Evolutionary conservation across 225 moss, liverwort and hornwort species (phyloP), one percentile per base, ranked within the genome.

Genomic region (Bryum argenteum): DNA sequence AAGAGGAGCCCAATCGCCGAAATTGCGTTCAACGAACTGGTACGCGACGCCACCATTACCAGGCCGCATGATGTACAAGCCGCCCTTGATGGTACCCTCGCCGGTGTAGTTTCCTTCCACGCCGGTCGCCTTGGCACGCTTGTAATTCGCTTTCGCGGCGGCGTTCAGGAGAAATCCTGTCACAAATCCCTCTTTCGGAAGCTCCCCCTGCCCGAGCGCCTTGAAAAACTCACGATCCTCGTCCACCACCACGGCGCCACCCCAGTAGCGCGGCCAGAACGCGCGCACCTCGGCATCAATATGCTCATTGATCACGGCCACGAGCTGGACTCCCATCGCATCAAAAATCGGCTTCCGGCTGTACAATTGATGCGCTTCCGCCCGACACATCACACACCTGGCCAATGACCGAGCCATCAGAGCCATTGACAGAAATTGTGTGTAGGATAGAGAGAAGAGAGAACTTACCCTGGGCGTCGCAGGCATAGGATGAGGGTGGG

Each of bases 321-420:
- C 91, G 48, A 96, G 54, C 62, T 91, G 91, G 19, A 96, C 55
- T 22, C 88, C 90, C 82, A 91, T 80, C 1, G 93, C 90, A 38
- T 93, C 96, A 43, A 93, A 96, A 14, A 96, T 89, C 21, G 96
- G 85, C 75, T 96, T 93, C 63, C 93, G 71, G 54, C 88, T 84
- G 67, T 91, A 93, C 0, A 96, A 56, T 64, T 93, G 88, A 69
- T 96, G 82, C 2, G 82, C 82, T 64, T 83, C 82, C 1, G 82
- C 82, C 5, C 82, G 82, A 48, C 82, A 83, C 96, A 96, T 93
- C 44, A 96, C 93, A 66, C 93, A 93, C 56, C 96, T 96, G 87
- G 54, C 70, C 17, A 65, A 8, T 1, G 0, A 9, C 12, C 21
- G 17, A 57, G 43, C 28, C 67, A 61, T 15, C 22, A 24, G 18